phyloP scores from a whole-genome alignment of 208 protist species.

The Trypanosoma lewisi region DNA sequence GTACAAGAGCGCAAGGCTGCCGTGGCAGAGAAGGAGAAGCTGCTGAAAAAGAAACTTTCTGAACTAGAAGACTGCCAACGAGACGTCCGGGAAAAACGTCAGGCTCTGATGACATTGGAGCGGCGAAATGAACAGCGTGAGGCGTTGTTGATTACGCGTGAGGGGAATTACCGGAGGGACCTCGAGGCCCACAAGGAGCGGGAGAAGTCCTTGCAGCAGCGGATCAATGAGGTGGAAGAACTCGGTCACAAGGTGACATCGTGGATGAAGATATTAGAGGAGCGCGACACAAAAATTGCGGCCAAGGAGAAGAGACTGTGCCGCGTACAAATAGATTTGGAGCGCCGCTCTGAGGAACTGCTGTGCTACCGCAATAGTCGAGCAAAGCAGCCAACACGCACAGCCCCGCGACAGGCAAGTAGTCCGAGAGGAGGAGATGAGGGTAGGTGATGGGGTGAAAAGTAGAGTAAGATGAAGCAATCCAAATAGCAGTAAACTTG shows the following conservation, averaged over 20 bases:
- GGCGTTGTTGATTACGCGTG: conserved; percentile 27
- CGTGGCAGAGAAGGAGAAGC: conserved; percentile 41
- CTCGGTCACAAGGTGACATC: conserved; percentile 57
- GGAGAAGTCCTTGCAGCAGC: conserved; percentile 49
- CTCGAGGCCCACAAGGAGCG: conserved; percentile 46
- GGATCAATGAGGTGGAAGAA: conserved; percentile 63
- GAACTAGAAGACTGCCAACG: conserved; percentile 51
- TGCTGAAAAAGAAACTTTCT: conserved; percentile 39
- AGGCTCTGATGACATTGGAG: conserved; percentile 41
- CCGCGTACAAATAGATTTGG: conserved; percentile 54
- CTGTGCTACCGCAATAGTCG: conserved; percentile 29
- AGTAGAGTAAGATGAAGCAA: no score
- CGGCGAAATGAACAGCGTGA: conserved; percentile 31
- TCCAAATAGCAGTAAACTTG: neutral
- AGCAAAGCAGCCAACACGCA: conserved; percentile 5
- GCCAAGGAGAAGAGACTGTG: conserved; percentile 66
- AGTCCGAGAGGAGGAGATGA: no score
- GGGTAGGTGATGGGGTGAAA: no score
- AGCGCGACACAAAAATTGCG: conserved; percentile 48
- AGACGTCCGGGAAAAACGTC: conserved; percentile 33
- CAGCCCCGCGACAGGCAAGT: no score
- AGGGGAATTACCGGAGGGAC: conserved; percentile 37
- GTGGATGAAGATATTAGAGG: conserved; percentile 76
- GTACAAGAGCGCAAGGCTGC: conserved; percentile 53
- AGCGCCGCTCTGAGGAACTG: conserved; percentile 57